phyloP scores from a whole-genome alignment of 2,329 filamentous ascomycete genomes.

The Amesomyces nigricolor region DNA sequence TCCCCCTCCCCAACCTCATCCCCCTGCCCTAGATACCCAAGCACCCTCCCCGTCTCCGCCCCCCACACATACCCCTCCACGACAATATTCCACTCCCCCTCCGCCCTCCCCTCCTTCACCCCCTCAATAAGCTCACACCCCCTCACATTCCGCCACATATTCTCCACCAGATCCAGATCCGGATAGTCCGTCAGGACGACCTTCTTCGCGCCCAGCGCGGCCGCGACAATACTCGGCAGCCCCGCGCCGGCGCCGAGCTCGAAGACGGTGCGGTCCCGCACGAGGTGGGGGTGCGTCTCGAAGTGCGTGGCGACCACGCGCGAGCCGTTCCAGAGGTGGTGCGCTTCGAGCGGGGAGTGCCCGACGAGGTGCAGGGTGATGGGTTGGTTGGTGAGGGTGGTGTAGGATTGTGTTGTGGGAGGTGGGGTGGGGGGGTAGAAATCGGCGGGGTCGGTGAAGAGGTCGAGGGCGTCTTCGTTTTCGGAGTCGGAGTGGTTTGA shows the following conservation, averaged over 20 bases:
- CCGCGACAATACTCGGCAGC: constrained; percentile 73
- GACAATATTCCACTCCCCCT: constrained; percentile 36
- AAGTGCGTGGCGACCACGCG: constrained; percentile 73
- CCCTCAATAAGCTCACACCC: constrained; percentile 42
- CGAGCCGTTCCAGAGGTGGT: constrained; percentile 87
- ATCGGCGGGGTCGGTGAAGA: constrained; percentile 77
- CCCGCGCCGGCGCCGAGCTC: constrained; percentile 88
- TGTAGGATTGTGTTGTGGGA: constrained; percentile 67
- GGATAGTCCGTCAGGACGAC: constrained; percentile 86
- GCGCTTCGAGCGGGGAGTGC: constrained; percentile 82
- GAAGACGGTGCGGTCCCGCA: constrained; percentile 66
- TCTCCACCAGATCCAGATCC: constrained; percentile 74
- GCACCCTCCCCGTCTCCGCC: constrained; percentile 51
- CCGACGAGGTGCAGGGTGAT: constrained; percentile 76
- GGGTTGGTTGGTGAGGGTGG: constrained; percentile 57
- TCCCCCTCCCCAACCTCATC: constrained; percentile 29
- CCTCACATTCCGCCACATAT: constrained; percentile 70
- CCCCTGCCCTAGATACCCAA: constrained; percentile 47
- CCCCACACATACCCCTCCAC: constrained; percentile 83
- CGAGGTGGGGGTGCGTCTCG: constrained; percentile 59
- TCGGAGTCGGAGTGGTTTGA: constrained; percentile 16
- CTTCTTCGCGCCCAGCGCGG: constrained; percentile 61
- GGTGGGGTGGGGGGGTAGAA: constrained; percentile 74
- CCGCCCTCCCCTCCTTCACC: constrained; percentile 35
- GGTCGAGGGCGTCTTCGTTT: constrained; percentile 36